phyloP scores from a whole-genome alignment of 2,329 filamentous ascomycete species.

The Pseudogymnoascus sp. region DNA sequence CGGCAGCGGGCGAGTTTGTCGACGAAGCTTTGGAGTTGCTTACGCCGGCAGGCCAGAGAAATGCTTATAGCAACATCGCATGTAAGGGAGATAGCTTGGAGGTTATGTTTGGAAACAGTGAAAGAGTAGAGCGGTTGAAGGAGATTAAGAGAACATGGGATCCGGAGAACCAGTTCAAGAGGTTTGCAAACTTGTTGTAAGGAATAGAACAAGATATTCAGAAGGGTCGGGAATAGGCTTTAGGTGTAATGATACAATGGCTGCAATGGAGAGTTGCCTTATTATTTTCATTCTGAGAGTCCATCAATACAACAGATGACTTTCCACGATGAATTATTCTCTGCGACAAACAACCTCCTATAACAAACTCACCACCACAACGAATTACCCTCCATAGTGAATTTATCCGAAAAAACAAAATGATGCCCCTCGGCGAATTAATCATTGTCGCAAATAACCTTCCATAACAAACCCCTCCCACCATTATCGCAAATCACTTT shows the following conservation, averaged over 20 bases:
- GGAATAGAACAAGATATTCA: background rate
- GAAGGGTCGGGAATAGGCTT: background rate
- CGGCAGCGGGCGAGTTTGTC: background rate
- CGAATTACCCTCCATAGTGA: background rate
- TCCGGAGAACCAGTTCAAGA: slow-evolving; percentile 13
- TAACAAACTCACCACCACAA: background rate
- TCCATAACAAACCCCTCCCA: background rate
- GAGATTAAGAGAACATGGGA: slow-evolving; percentile 26
- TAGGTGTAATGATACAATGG: background rate
- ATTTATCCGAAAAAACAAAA: background rate
- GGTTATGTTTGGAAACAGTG: background rate
- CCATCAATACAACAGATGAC: background rate
- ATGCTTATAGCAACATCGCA: too few species aligned
- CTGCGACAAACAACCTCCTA: background rate
- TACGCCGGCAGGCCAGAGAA: background rate
- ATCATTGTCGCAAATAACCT: background rate
- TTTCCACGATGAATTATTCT: background rate
- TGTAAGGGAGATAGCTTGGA: background rate
- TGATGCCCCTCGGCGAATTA: background rate
- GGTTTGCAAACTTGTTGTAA: background rate
- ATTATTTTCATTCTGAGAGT: background rate
- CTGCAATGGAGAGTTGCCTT: background rate
- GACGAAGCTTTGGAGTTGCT: background rate
- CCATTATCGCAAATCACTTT: background rate
- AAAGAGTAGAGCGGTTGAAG: slow-evolving; percentile 20